phyloP scores from a whole-genome alignment of 2,329 filamentous ascomycete species.

The Mycocentrospora acerina region DNA sequence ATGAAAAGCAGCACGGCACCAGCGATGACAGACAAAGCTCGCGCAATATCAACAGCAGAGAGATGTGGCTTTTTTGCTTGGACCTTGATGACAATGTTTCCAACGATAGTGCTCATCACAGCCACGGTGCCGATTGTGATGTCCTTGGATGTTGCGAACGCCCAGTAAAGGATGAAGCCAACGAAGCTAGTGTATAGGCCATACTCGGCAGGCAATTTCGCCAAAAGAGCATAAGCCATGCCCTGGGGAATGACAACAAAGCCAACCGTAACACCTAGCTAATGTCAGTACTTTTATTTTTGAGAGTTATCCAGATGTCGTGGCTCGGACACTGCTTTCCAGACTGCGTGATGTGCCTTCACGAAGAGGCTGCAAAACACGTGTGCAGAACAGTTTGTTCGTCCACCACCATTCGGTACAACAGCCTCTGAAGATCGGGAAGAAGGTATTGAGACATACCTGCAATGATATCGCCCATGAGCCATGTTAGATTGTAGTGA shows the following conservation, averaged over 20 bases:
- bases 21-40: conserved; percentile 74
- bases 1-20: conserved; percentile 79
- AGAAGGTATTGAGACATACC: conserved; percentile 58
- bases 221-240: conserved; percentile 91
- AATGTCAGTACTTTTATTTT: conserved; percentile 1
- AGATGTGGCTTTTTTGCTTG: conserved; percentile 51
- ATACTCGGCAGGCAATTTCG: conserved; percentile 76
- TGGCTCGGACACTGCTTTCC: too few relatives aligned
- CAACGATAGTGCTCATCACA: conserved; percentile 89
- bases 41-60: conserved; percentile 63
- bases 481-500: conserved; percentile 87
- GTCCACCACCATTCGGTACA: too few relatives aligned
- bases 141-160: conserved; percentile 97
- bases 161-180: conserved; percentile 93
- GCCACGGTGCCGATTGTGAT: conserved; percentile 98
- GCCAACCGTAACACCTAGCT: conserved; percentile 66
- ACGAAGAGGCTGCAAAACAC: too few relatives aligned
- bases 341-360: too few relatives aligned
- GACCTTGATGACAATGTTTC: conserved; percentile 71
- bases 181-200: conserved; percentile 96
- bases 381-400: too few relatives aligned
- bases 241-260: conserved; percentile 87
- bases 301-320: neutral
- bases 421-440: too few relatives aligned
- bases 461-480: conserved; percentile 84